Base-by-base conservation (phyloP, 371 early-diverging fungal genomes). In the Massospora cicadina region DNA sequence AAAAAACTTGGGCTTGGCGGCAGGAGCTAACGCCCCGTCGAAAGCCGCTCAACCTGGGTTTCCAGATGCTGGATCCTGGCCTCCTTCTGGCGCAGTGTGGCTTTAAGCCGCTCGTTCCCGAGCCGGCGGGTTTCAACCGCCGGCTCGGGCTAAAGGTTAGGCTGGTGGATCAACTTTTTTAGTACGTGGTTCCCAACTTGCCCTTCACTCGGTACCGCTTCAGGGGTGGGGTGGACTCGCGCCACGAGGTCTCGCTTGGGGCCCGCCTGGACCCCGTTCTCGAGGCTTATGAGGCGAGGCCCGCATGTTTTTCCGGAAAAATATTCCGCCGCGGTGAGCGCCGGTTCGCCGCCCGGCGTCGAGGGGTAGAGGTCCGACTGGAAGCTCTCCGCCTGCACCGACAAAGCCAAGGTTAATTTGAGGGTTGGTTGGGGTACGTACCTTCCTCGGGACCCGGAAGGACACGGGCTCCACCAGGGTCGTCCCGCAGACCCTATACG, bases 361-460 rank as follows among this genome's bases (percentile, higher is more conserved):
- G 88, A 88, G 57, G 98, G 98, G 81, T 84, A 98, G 33, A 98
- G 77, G 69, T 98, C 98, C 28, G 85, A 69, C 74, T 95, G 96
- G 88, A 98, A 98, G n/a, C 88, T 80, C 72, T 97, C 97, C 33
- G 92, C 80, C 90, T 93, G 76, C n/a, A n/a, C n/a, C n/a, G n/a
- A n/a, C 57, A 5, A 68, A 28, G 23, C 23, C 33, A 25, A 12
- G 32, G 2, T 58, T n/a, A 25, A n/a, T 53, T n/a, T n/a, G n/a
- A n/a, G n/a, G n/a, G n/a, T n/a, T n/a, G n/a, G n/a, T n/a, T n/a
- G n/a, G n/a, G n/a, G 21, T 13, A 12, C 67, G 67, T 78, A 88
- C 92, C 82, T 88, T 90, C 71, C 98, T 78, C n/a, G 98, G 98
- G 2, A 96, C 98, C 60, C 81, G 88, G 78, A 98, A 95, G 28